These are phyloP conservation scores for Solanum rostratum DNA, from an alignment of 257 asterid species.

Conservation along the genomic window DNA sequence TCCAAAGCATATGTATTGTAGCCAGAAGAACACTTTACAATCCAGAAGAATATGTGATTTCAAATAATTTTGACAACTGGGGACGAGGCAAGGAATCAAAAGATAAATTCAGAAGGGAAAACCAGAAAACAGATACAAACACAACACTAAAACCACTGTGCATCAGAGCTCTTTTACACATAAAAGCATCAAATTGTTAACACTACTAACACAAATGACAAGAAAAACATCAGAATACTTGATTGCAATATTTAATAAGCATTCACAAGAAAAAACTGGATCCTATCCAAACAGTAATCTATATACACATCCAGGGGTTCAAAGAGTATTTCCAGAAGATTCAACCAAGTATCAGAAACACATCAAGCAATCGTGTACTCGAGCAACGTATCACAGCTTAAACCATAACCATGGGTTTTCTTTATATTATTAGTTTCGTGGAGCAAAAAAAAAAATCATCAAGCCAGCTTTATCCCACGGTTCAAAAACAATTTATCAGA, in stretches of 20 bases:
- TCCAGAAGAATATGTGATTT: neutral
- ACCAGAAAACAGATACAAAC: neutral
- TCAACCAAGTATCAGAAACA: neutral
- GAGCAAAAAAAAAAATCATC: neutral
- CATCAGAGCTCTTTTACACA: neutral
- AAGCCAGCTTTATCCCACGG: neutral
- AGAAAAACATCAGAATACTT: neutral
- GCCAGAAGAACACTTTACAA: neutral
- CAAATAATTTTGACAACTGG: neutral
- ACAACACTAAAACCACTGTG: neutral
- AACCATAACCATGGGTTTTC: neutral
- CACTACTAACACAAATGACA: neutral
- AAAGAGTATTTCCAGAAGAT: neutral
- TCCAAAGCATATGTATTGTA: neutral
- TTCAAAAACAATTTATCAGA: neutral
- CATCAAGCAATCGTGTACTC: neutral
- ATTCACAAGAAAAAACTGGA: neutral
- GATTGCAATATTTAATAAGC: neutral
- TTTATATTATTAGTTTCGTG: neutral
- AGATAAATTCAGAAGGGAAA: neutral
- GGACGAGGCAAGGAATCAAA: neutral
- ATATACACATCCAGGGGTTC: neutral
- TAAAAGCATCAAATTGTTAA: neutral
- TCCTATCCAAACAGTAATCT: neutral
- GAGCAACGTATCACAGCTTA: neutral